Evolutionary conservation across 441 rosid genomes (phyloP).

Genomic region (Gossypium trilobum): DNA sequence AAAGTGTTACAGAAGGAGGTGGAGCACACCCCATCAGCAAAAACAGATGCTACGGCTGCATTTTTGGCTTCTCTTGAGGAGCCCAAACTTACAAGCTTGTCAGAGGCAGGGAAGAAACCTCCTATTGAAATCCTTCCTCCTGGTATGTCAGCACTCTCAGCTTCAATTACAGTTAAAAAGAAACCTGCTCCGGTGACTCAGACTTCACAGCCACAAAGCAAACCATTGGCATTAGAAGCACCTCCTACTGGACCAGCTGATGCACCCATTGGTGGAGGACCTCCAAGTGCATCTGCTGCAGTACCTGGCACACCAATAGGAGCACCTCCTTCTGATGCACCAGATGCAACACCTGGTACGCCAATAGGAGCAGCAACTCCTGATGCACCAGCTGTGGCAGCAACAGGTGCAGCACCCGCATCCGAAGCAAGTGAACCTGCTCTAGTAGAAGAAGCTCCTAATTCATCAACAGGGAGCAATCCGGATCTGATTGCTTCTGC

Average conservation of each 20-base stretch:
- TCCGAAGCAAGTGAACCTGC: constrained; percentile 26
- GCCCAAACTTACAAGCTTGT: constrained; percentile 7
- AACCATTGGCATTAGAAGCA: constrained; percentile 67
- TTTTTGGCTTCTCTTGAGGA: constrained; percentile 84
- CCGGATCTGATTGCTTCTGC: constrained; percentile 21
- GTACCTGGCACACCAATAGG: neutral
- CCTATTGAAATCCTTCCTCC: constrained; percentile 90
- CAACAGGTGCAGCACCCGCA: constrained; percentile 10
- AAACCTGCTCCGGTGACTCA: constrained; percentile 40
- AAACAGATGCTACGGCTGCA: constrained; percentile 87
- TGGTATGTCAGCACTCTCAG: constrained; percentile 81
- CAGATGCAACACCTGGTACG: neutral
- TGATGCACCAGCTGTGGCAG: neutral
- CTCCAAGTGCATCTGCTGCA: constrained; percentile 12
- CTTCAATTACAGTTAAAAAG: constrained; percentile 63
- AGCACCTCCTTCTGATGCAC: neutral
- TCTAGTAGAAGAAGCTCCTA: constrained; percentile 21
- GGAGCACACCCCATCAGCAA: constrained; percentile 55
- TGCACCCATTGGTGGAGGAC: constrained; percentile 14
- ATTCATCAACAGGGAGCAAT: constrained; percentile 23
- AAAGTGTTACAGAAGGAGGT: constrained; percentile 78
- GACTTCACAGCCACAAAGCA: constrained; percentile 45
- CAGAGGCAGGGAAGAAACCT: constrained; percentile 60
- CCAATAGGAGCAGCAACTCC: neutral
- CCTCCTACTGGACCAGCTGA: constrained; percentile 30